These are phyloP conservation scores for Diplodia mutila DNA, from an alignment of 2,329 filamentous ascomycete species.

Conservation along the genomic window DNA sequence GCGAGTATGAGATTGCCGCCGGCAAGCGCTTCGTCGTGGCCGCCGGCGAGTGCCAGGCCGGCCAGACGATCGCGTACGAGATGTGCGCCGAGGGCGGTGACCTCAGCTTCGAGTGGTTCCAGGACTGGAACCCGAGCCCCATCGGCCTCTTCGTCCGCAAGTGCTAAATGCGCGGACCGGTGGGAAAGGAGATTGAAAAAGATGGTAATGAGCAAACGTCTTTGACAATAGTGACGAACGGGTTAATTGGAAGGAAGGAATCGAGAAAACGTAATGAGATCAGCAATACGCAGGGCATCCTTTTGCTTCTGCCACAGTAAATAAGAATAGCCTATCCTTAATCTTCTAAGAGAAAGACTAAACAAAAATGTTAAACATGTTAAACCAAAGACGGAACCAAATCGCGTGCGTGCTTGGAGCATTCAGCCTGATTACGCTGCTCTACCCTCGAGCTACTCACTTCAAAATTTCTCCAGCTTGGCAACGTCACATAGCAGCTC, in stretches of 20 bases:
- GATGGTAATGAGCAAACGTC: not conserved
- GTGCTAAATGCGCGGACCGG: conserved; percentile 1
- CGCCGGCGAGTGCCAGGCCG: conserved; percentile 60
- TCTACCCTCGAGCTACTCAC: not conserved
- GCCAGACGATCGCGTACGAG: conserved; percentile 56
- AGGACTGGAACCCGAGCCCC: conserved; percentile 63
- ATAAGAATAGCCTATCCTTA: not conserved
- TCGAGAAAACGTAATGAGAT: not conserved
- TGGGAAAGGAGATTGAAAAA: not conserved
- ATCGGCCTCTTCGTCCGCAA: conserved; percentile 40
- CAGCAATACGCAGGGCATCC: not conserved
- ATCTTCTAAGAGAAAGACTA: not conserved
- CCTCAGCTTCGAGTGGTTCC: conserved; percentile 63
- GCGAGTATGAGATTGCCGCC: conserved; percentile 50
- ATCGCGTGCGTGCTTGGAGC: not conserved
- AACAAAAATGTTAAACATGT: not conserved
- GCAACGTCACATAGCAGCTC: not conserved
- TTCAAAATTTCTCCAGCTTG: not conserved
- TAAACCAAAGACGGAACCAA: not conserved
- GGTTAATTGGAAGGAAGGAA: not conserved
- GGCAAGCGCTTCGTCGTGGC: conserved; percentile 60
- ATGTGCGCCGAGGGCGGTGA: conserved; percentile 53
- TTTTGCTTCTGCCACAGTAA: not conserved
- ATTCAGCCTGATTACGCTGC: not conserved
- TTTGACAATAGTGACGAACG: not conserved